Evolutionary conservation across 2,329 filamentous ascomycete species (phyloP), one percentile per base, ranked within the genome.

Genomic region (Epichloe bromicola): DNA sequence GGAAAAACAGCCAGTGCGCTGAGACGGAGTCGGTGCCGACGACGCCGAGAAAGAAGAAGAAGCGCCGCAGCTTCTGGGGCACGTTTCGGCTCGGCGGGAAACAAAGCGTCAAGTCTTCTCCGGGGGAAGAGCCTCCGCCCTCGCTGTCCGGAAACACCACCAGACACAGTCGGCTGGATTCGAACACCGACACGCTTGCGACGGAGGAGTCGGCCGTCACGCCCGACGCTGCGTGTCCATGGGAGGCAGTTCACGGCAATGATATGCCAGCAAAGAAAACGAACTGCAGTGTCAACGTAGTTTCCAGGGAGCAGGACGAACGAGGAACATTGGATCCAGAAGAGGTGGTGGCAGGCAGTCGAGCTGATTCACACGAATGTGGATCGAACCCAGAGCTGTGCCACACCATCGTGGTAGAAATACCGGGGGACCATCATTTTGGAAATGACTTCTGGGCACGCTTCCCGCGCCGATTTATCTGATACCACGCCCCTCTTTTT

Each of bases 61-160:
- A 43, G 26, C 37, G 42, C 26, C 37, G 42, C 26, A 39, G 47
- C 19, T 50, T 52, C 41, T 50, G 51, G 51, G 34, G 20, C 19
- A 17, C 48, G 2, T 43, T 50, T n/a, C 48, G 48, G 4, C 42
- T 46, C n/a, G 34, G 48, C 6, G 19, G 26, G 36, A 46, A 39
- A 45, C 23, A 33, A 8, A 23, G 38, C 43, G 42, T 23, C 34
- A 36, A 17, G 20, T 4, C 23, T n/a, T n/a, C 8, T n/a, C 14
- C 8, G 14, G 33, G 15, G 19, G 34, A 46, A 10, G 47, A 50
- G 10, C 17, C 34, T 5, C 36, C 15, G 30, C 12, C 14, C 3
- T 39, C 23, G n/a, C 1, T 39, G 42, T 15, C 11, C 14, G 41
- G 23, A n/a, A n/a, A 39, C 3, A 33, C 42, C 5, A 33, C 42